Conservation (phyloP, 2,329 filamentous ascomycete genomes). For the Gnomoniopsis sp. region DNA sequence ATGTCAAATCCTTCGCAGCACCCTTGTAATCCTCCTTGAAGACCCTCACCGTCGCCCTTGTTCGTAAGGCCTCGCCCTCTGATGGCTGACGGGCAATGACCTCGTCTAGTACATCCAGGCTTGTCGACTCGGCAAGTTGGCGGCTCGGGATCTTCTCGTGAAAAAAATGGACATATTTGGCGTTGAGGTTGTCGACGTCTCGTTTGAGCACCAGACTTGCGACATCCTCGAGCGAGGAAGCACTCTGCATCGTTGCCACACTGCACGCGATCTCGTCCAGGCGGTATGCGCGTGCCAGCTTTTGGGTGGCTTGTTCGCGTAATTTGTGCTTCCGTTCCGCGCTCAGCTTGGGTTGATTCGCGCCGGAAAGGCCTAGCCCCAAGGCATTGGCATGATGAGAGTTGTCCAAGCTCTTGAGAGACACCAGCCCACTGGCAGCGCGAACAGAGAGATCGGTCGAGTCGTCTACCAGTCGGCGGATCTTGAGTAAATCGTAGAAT, state of each 20-base stretch:
- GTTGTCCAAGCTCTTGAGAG: slow-evolving; percentile 56
- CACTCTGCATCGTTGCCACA: slow-evolving; percentile 79
- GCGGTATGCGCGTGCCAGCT: slow-evolving; percentile 73
- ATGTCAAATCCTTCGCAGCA: slow-evolving; percentile 67
- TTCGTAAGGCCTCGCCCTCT: slow-evolving; percentile 66
- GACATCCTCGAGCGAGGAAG: slow-evolving; percentile 73
- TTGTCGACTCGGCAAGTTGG: slow-evolving; percentile 69
- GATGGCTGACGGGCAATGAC: slow-evolving; percentile 62
- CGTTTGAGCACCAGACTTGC: slow-evolving; percentile 70
- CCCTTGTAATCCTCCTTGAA: slow-evolving; percentile 73
- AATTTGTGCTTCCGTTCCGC: slow-evolving; percentile 74
- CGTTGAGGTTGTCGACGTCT: slow-evolving; percentile 65
- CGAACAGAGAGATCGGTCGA: slow-evolving; percentile 74
- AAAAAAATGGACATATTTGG: slow-evolving; percentile 88
- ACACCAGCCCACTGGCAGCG: slow-evolving; percentile 69
- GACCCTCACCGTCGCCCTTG: slow-evolving; percentile 68
- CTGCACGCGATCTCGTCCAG: slow-evolving; percentile 81
- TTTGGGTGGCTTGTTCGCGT: slow-evolving; percentile 75
- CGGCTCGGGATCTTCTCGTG: slow-evolving; percentile 83
- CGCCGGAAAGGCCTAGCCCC: slow-evolving; percentile 56
- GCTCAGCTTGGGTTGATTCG: slow-evolving; percentile 62
- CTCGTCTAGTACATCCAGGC: slow-evolving; percentile 61
- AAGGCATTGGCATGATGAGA: slow-evolving; percentile 41
- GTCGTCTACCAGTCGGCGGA: slow-evolving; percentile 75
- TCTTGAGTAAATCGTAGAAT: slow-evolving; percentile 82